A percentile compares a stretch with the other conserved stretches of the same genome.
These are phyloP conservation scores for Xenoacremonium recifei DNA, from an alignment of 2,329 filamentous ascomycete species.

Conservation along the genomic window DNA sequence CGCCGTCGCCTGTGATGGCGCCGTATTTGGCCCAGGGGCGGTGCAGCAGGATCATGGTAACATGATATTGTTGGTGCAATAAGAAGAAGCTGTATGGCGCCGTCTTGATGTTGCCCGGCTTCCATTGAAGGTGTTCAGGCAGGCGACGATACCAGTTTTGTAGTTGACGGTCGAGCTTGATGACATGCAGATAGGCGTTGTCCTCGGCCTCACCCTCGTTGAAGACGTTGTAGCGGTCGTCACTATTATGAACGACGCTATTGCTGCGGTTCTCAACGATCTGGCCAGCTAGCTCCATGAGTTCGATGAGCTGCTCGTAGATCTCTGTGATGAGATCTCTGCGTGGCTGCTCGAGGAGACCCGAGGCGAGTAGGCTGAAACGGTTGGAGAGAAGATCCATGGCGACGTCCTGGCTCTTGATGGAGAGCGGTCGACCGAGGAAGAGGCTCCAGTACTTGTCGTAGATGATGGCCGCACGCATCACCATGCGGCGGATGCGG, in stretches of 20 bases:
- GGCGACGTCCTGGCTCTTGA: slow-evolving; percentile 49
- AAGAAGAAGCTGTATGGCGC: slow-evolving; percentile 52
- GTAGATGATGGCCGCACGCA: slow-evolving; percentile 51
- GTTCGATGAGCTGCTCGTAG: slow-evolving; percentile 50
- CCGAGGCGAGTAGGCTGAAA: slow-evolving; percentile 41
- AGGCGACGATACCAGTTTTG: slow-evolving; percentile 54
- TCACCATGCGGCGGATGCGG: slow-evolving; percentile 48
- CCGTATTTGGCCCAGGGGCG: slow-evolving; percentile 53
- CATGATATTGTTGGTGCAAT: slow-evolving; percentile 55
- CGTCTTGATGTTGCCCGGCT: slow-evolving; percentile 47
- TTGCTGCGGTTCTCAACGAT: slow-evolving; percentile 45
- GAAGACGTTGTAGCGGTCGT: slow-evolving; percentile 29
- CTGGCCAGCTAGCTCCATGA: slow-evolving; percentile 55
- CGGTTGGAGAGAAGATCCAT: slow-evolving; percentile 42
- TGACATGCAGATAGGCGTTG: slow-evolving; percentile 48
- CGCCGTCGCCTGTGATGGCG: slow-evolving; percentile 32
- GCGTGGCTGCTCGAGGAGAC: slow-evolving; percentile 19
- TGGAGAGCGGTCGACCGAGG: slow-evolving; percentile 51
- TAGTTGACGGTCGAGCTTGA: slow-evolving; percentile 51
- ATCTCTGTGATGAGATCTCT: slow-evolving; percentile 33
- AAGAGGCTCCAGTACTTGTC: slow-evolving; percentile 57
- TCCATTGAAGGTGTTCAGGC: slow-evolving; percentile 48
- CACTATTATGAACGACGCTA: slow-evolving; percentile 32
- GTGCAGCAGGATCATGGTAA: slow-evolving; percentile 51
- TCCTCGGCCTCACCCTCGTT: slow-evolving; percentile 36